These are phyloP conservation scores for Stentor coeruleus DNA, from an alignment of 73 alveolate species.

Conservation along the genomic window DNA sequence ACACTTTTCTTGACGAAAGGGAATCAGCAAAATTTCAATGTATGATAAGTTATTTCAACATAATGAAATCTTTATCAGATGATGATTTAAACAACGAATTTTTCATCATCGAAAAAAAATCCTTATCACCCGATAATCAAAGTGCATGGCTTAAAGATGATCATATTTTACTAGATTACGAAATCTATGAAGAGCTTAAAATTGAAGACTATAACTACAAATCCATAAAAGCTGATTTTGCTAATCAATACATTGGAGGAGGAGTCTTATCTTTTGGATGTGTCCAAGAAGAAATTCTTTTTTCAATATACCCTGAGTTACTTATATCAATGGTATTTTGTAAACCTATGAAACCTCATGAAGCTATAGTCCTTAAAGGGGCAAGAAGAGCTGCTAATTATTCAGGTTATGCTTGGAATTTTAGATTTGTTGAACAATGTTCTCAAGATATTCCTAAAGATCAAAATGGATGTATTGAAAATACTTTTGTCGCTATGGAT, in stretches of 20 bases:
- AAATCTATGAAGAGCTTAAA: background rate
- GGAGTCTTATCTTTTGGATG: conserved; percentile 81
- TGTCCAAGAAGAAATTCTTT: conserved; percentile 92
- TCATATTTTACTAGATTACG: too few relatives aligned
- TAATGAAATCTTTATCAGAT: background rate
- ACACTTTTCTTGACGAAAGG: background rate
- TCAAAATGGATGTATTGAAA: too few relatives aligned
- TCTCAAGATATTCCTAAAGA: background rate
- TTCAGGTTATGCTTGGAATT: conserved; percentile 68
- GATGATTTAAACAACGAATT: background rate
- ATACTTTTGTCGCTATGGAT: conserved; percentile 59
- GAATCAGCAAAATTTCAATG: background rate
- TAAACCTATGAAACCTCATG: conserved; percentile 70
- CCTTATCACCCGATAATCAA: background rate
- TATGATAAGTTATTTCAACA: background rate
- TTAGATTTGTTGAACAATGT: conserved; percentile 38
- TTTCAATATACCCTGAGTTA: conserved; percentile 80
- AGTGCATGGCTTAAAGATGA: background rate
- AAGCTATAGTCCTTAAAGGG: conserved; percentile 74
- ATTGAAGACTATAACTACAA: background rate
- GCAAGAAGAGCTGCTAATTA: conserved; percentile 64
- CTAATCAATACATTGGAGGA: conserved; percentile 94
- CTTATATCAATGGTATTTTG: conserved; percentile 58
- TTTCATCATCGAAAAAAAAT: background rate
- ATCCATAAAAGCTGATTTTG: conserved; percentile 71